Percentiles rank a stretch among this genome's conserved stretches.
These are phyloP conservation scores for Gossypium ekmanianum DNA, from an alignment of 345 rosid species.

Conservation along the genomic window DNA sequence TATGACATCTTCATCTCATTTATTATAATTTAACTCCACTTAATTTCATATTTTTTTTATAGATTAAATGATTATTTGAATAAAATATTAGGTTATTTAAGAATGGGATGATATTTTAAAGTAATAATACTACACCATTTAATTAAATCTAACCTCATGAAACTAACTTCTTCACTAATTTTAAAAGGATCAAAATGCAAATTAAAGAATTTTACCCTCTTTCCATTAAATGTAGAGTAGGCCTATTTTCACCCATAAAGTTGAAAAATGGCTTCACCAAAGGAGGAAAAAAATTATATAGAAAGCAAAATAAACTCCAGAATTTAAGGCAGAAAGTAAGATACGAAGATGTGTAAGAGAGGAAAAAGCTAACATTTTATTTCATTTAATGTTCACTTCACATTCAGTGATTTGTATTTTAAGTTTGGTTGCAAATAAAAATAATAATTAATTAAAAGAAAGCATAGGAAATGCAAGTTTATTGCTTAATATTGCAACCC, in stretches of 20 bases:
- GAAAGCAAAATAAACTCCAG: not conserved
- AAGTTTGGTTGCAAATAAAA: not conserved
- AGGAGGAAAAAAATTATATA: not conserved
- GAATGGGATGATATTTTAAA: no score
- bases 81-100: no score
- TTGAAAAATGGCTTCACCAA: not conserved
- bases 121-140: no score
- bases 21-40: no score
- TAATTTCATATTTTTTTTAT: no score
- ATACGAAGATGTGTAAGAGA: not conserved
- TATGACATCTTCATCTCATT: no score
- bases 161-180: no score
- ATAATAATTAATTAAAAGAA: not conserved
- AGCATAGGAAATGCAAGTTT: not conserved
- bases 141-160: no score
- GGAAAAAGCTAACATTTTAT: no score
- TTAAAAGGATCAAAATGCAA: no score
- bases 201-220: no score
- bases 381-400: not conserved
- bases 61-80: no score
- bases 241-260: not conserved
- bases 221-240: not conserved
- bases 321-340: conserved; percentile 9
- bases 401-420: not conserved
- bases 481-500: not conserved